These are phyloP conservation scores for Salvia miltiorrhiza DNA, from an alignment of 257 asterid species.

Conservation along the genomic window DNA sequence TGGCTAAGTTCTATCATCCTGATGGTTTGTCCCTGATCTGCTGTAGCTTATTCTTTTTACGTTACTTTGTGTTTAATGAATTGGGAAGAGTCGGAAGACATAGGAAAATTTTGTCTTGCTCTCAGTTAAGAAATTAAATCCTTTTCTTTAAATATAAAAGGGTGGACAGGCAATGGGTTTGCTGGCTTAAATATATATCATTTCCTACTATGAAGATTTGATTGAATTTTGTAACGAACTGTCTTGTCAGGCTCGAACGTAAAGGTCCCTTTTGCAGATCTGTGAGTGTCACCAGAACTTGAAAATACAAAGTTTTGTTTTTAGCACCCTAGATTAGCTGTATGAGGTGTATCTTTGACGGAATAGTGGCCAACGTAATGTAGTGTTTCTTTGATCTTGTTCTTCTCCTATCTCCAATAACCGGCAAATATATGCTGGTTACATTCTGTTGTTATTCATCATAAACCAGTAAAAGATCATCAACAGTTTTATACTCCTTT, in stretches of 20 bases:
- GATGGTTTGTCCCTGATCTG: conserved; percentile 68
- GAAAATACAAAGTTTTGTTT: too few relatives aligned
- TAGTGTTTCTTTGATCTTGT: not conserved
- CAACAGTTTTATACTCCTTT: not conserved
- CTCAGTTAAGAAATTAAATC: not conserved
- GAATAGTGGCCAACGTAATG: too few relatives aligned
- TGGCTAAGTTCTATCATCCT: conserved; percentile 97
- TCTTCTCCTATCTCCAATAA: not conserved
- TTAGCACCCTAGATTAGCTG: too few relatives aligned
- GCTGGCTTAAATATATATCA: too few relatives aligned
- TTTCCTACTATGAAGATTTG: too few relatives aligned
- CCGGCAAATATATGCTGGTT: not conserved
- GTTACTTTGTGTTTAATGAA: not conserved
- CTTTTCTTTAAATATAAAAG: too few relatives aligned
- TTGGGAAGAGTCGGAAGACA: not conserved
- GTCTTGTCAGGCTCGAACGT: too few relatives aligned
- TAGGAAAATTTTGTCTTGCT: not conserved
- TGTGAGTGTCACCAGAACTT: too few relatives aligned
- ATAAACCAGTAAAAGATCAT: conserved; percentile 7
- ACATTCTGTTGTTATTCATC: not conserved
- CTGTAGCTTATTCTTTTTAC: not conserved
- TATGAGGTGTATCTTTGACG: too few relatives aligned
- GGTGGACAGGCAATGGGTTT: too few relatives aligned
- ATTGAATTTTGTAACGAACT: too few relatives aligned
- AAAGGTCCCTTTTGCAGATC: too few relatives aligned